These are phyloP conservation scores for Rubroshorea leprosula DNA, from an alignment of 345 rosid genomes.

Conservation along the genomic window DNA sequence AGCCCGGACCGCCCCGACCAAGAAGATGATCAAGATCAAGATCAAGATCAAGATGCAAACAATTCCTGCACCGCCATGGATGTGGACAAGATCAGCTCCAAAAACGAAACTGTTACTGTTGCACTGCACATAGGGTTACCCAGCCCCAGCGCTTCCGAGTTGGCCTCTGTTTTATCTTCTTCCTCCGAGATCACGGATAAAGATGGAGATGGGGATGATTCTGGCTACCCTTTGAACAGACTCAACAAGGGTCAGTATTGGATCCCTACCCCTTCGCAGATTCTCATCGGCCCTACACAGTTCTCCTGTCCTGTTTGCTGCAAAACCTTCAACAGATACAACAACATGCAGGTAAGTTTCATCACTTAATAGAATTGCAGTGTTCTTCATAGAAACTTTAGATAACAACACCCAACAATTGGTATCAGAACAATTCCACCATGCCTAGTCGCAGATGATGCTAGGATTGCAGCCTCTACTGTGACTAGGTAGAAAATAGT, in stretches of 20 bases:
- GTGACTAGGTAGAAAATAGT: too few relatives aligned
- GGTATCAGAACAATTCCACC: too few relatives aligned
- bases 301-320: constrained; percentile 97
- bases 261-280: constrained; percentile 99
- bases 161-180: constrained; percentile 59
- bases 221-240: constrained; percentile 50
- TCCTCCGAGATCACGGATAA: constrained; percentile 37
- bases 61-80: constrained; percentile 31
- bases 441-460: too few relatives aligned
- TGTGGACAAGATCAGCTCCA: constrained; percentile 26
- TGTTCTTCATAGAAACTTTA: too few relatives aligned
- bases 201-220: constrained; percentile 51
- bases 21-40: constrained; percentile 23
- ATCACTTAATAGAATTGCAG: too few relatives aligned
- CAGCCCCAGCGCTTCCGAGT: constrained; percentile 75
- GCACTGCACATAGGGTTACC: constrained; percentile 96
- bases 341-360: constrained; percentile 99
- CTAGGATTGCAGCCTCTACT: too few relatives aligned
- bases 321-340: constrained; percentile 95
- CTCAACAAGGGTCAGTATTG: constrained; percentile 92
- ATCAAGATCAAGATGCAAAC: too few relatives aligned
- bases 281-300: constrained; percentile 96
- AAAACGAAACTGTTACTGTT: constrained; percentile 52
- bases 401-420: too few relatives aligned
- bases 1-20: constrained; percentile 44